phyloP scores from a whole-genome alignment of 2,329 filamentous ascomycete genomes.

The Fusarium napiforme region DNA sequence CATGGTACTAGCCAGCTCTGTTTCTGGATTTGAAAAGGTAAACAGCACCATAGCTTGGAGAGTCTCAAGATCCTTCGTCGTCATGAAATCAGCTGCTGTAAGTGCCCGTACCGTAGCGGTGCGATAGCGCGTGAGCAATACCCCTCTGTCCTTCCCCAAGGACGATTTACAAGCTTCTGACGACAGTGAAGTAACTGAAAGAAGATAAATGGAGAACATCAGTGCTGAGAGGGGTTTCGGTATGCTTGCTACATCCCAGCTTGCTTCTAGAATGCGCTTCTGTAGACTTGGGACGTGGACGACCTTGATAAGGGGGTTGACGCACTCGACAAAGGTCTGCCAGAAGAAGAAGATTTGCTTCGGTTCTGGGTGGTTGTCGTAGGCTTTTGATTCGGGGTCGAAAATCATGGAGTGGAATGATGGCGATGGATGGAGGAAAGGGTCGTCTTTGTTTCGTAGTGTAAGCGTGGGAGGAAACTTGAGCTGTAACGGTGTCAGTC shows the following conservation, averaged over 20 bases:
- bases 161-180: slow-evolving; percentile 21
- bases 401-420: slow-evolving; percentile 13
- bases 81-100: slow-evolving; percentile 41
- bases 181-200: slow-evolving; percentile 40
- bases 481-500: slow-evolving; percentile 28
- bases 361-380: slow-evolving; percentile 46
- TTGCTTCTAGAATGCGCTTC: slow-evolving; percentile 46
- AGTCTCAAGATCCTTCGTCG: slow-evolving; percentile 44
- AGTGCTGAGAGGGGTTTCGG: slow-evolving; percentile 38
- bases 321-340: slow-evolving; percentile 48
- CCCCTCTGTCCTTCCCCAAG: slow-evolving; percentile 26
- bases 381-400: not conserved
- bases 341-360: slow-evolving; percentile 46
- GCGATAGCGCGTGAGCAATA: slow-evolving; percentile 40
- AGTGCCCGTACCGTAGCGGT: slow-evolving; percentile 41
- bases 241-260: slow-evolving; percentile 35
- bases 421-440: slow-evolving; percentile 15
- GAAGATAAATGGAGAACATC: slow-evolving; percentile 46
- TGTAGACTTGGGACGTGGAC: slow-evolving; percentile 49
- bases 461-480: slow-evolving; percentile 39
- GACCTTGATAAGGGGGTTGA: slow-evolving; percentile 49
- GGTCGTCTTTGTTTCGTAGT: slow-evolving; percentile 39
- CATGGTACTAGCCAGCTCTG: slow-evolving; percentile 42
- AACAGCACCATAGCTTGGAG: slow-evolving; percentile 47
- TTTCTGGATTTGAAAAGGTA: slow-evolving; percentile 46